phyloP scores from a whole-genome alignment of 2,329 filamentous ascomycete species.

The Dothideomycetes sp. region DNA sequence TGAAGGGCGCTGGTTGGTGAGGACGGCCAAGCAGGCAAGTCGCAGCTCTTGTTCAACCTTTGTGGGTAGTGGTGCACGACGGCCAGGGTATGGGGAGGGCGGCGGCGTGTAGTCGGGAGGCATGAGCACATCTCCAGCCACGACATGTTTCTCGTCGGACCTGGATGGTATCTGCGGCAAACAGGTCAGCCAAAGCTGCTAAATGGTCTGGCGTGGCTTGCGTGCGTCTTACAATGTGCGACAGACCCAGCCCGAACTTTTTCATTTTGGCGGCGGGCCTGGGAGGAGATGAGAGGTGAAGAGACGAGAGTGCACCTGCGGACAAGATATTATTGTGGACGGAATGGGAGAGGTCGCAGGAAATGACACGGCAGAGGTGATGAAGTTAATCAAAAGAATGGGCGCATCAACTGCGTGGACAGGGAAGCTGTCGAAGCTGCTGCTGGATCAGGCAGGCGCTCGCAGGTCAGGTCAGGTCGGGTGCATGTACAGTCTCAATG shows the following conservation, averaged over 20 bases:
- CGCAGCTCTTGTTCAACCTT: conserved; percentile 34
- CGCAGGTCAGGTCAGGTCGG: too few species aligned
- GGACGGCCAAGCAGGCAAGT: conserved; percentile 32
- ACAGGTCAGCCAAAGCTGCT: neutral
- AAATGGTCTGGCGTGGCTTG: too few species aligned
- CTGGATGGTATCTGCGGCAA: neutral
- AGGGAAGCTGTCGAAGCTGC: too few species aligned
- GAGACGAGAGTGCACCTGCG: too few species aligned
- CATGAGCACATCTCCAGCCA: neutral
- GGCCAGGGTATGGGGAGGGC: conserved; percentile 30
- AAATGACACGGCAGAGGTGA: too few species aligned
- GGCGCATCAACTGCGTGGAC: too few species aligned
- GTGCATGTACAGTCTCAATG: too few species aligned
- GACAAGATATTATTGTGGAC: too few species aligned
- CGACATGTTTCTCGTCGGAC: neutral
- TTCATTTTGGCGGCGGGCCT: neutral
- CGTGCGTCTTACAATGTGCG: neutral
- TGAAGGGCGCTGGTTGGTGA: conserved; percentile 26
- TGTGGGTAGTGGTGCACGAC: conserved; percentile 30
- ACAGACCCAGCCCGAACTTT: neutral
- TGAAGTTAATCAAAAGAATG: too few species aligned
- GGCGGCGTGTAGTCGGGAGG: conserved; percentile 18
- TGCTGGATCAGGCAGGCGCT: too few species aligned
- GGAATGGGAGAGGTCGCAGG: neutral
- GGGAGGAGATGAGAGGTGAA: neutral